Base-by-base conservation (phyloP, 495 filamentous ascomycete species). In the Penicillium ucsense region DNA sequence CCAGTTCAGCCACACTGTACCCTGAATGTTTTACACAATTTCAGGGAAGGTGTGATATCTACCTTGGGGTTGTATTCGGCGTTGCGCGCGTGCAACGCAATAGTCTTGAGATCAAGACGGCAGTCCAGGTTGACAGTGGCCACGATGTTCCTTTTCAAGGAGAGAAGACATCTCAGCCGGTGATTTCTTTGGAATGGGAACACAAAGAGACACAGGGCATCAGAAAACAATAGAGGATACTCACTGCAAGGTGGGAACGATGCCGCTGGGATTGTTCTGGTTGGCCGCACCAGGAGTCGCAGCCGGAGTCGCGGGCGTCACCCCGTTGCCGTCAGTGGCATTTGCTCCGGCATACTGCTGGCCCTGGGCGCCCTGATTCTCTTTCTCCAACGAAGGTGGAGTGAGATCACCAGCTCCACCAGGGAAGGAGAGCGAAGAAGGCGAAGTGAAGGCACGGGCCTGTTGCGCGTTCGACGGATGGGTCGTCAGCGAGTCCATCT, bases 91-190 rank as follows among this genome's bases (percentile, higher is more conserved):
- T 98, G 92, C 57, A 98, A 78, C 50, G 92, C 92, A 64, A 98
- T 98, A 64, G 92, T 98, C 85, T 98, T 98, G 51, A 98, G 78
- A 65, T 98, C 92, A 73, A 98, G 75, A 51, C 92, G 88, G 68
- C 92, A 96, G 76, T 94, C 89, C 63, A 98, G 82, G 69, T 97
- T 97, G 78, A 98, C 92, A 55, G 92, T 98, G 48, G 92, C 90
- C 72, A 98, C 92, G 76, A 98, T 96, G 81, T 98, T 98, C 84
- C 89, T 95, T 88, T 65, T 41, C 27, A 41, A 74, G 64, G 63
- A 74, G 63, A 68, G 72, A 71, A 75, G 89, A 81, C 72, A 27
- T 36, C 76, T 74, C 71, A 74, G 71, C 62, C 65, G 29, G 30
- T 41, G 48, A 41, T 50, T 35, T 49, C 40, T 62, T 63, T 62